Evolutionary conservation across 1,284 basidiomycete genomes (phyloP).

Genomic region (Moniliella sp.): DNA sequence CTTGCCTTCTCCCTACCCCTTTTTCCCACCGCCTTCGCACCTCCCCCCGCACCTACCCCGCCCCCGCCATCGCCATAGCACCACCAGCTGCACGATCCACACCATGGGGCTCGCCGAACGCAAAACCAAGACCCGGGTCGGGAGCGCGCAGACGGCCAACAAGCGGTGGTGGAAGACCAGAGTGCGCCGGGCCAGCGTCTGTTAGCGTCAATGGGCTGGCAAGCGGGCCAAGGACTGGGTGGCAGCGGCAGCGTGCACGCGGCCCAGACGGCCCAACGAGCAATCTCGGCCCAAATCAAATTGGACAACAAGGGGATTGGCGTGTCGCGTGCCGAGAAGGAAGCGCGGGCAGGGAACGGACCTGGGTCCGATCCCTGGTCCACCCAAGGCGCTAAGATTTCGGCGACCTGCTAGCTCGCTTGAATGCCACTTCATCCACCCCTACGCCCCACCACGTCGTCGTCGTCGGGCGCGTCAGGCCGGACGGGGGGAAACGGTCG

Average conservation of each 20-base stretch:
- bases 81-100: no score
- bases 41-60: no score
- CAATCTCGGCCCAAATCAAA: constrained; percentile 24
- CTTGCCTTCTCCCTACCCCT: no score
- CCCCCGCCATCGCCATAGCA: no score
- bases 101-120: constrained; percentile 25
- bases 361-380: constrained; percentile 11
- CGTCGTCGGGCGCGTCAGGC: neutral
- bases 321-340: constrained; percentile 21
- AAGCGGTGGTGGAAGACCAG: constrained; percentile 27
- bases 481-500: constrained; percentile 3
- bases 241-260: constrained; percentile 4
- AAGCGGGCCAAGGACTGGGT: constrained; percentile 22
- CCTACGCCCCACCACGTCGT: neutral
- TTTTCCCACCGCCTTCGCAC: no score
- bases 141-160: constrained; percentile 17
- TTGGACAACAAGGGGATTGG: constrained; percentile 33
- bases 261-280: no score
- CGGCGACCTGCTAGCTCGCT: constrained; percentile 25
- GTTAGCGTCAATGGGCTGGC: constrained; percentile 31
- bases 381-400: constrained; percentile 21
- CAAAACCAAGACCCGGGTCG: constrained; percentile 25
- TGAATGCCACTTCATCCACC: constrained; percentile 15
- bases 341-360: constrained; percentile 14
- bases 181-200: constrained; percentile 29